Evolutionary conservation across 2,329 filamentous ascomycete species (phyloP).

Genomic region (Pseudocercospora crystallina): DNA sequence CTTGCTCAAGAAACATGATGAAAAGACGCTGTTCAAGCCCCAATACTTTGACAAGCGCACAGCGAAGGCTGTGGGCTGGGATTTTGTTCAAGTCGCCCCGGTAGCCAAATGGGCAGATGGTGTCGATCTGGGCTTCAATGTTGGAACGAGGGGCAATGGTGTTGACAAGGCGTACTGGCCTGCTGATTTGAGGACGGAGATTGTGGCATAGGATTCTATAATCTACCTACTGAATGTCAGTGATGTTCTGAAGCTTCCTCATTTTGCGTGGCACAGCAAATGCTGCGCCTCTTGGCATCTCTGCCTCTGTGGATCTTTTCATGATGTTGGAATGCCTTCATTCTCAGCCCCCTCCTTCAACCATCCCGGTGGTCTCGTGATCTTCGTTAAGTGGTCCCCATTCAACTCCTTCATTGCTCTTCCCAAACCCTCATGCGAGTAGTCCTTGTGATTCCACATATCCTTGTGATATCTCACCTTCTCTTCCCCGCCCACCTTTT

Average conservation of each 20-base stretch:
- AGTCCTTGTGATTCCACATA: slow-evolving; percentile 53
- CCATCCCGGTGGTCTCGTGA: slow-evolving; percentile 4
- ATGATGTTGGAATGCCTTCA: slow-evolving; percentile 1
- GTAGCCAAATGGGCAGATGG: slow-evolving; percentile 43
- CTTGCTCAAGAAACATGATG: slow-evolving; percentile 42
- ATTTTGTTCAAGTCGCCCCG: slow-evolving; percentile 46
- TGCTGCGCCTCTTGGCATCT: too few relatives aligned
- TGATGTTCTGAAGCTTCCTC: too few relatives aligned
- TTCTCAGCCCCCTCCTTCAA: slow-evolving; percentile 4
- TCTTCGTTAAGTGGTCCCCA: slow-evolving; percentile 30
- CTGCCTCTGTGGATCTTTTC: not conserved
- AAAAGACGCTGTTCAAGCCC: slow-evolving; percentile 44
- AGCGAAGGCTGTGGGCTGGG: slow-evolving; percentile 39
- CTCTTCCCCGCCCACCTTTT: slow-evolving; percentile 28
- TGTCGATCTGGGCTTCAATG: slow-evolving; percentile 47
- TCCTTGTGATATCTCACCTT: slow-evolving; percentile 52
- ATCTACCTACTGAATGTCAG: too few relatives aligned
- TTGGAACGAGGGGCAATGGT: slow-evolving; percentile 54
- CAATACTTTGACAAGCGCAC: slow-evolving; percentile 51
- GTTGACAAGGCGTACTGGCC: slow-evolving; percentile 52
- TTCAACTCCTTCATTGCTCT: slow-evolving; percentile 53
- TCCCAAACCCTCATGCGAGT: slow-evolving; percentile 47
- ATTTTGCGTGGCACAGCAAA: too few relatives aligned
- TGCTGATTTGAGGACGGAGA: slow-evolving; percentile 22
- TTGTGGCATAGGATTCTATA: slow-evolving; percentile 5